phyloP scores from a whole-genome alignment of 306 rosid species.

The Vigna nakashimae region DNA sequence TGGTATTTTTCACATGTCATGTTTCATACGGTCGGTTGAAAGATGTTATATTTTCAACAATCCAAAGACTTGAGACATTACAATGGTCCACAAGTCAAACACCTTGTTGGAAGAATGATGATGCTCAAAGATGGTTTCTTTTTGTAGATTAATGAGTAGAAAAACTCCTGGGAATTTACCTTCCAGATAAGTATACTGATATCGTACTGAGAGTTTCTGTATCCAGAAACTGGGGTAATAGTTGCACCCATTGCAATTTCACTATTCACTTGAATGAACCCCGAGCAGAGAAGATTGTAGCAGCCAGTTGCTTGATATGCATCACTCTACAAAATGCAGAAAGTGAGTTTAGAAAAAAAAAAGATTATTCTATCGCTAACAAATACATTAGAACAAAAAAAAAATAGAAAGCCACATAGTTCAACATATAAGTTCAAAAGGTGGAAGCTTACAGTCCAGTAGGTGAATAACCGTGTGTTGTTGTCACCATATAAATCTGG shows the following conservation, averaged over 20 bases:
- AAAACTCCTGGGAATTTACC: slow-evolving; percentile 59
- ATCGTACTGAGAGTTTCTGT: slow-evolving; percentile 78
- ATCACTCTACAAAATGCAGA: slow-evolving; percentile 70
- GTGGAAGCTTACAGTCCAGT: slow-evolving; percentile 86
- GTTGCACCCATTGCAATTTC: slow-evolving; percentile 98
- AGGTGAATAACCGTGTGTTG: slow-evolving; percentile 94
- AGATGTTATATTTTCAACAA: slow-evolving; percentile 20
- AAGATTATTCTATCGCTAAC: background rate
- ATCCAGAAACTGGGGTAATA: slow-evolving; percentile 81
- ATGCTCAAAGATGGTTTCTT: slow-evolving; percentile 23
- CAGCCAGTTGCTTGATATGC: slow-evolving; percentile 99
- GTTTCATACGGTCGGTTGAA: background rate
- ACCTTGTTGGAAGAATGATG: slow-evolving; percentile 11
- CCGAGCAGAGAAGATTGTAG: slow-evolving; percentile 99
- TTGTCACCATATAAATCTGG: slow-evolving; percentile 66
- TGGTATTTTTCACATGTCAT: slow-evolving; percentile 37
- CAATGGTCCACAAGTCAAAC: slow-evolving; percentile 43
- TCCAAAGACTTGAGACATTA: slow-evolving; percentile 37
- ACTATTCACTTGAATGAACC: slow-evolving; percentile 90
- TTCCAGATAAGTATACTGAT: slow-evolving; percentile 97
- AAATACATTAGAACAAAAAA: slow-evolving; percentile 4
- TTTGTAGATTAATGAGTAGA: background rate
- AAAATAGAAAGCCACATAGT: background rate
- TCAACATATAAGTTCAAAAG: background rate
- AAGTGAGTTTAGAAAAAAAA: background rate